Base-by-base conservation (phyloP, 306 rosid species). In the Canavalia gladiata region DNA sequence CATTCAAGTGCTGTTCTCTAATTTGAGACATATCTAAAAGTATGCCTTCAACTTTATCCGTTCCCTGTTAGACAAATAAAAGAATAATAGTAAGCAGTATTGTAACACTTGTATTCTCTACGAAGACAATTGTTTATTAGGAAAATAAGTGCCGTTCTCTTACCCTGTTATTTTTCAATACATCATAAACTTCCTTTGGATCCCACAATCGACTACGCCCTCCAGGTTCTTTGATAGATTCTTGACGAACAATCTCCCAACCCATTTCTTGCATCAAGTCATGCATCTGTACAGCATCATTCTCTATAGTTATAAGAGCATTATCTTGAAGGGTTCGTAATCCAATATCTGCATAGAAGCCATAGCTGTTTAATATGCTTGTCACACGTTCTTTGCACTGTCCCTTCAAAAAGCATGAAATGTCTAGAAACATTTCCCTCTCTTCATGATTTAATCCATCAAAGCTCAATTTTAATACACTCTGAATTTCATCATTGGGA, bases 201-300 rank as follows among this genome's bases (percentile, higher is more conserved):
- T 34, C 63, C 74, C 74, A 34, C 10, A 77, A 63, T 13, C 74
- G 10, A 6, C 64, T 77, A 5, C 43, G 54, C 5, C 30, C 51
- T 50, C 65, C 73, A 9, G 55, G 65, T 3, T 77, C 74, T 50
- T 65, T 47, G 4, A 28, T 6, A 7, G 46, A 43, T 13, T 76
- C 81, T n/a, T 46, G 29, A 63, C 60, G 52, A 60, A 75, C 6
- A 43, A 76, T 80, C 2, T 28, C 56, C 45, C 12, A 4, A 12
- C 82, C 88, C 64, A 71, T 43, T 31, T 39, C 30, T n/a, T 85
- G 80, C 45, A 85, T 31, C 34, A 76, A 28, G 7, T 64, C 85
- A 64, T 81, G 85, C 85, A 81, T 78, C 59, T 70, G 51, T 25
- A 73, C 25, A 12, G 1, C 42, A 1, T 71, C 18, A 5, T 2